These are phyloP conservation scores for Dipodascus albidus DNA, from an alignment of 805 yeast species.

Conservation along the genomic window DNA sequence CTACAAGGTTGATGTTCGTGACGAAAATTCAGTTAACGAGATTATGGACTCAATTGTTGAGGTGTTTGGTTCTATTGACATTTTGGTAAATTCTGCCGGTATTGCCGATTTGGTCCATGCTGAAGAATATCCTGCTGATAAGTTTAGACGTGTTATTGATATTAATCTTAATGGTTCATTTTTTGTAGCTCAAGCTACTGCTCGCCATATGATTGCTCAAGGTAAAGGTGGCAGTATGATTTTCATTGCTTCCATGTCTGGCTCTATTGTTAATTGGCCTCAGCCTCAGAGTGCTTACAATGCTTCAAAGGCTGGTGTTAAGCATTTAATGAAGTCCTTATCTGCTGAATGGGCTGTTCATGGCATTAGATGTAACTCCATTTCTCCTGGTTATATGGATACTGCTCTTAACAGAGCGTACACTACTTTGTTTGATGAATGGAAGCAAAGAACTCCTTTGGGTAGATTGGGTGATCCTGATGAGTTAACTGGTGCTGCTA, in stretches of 20 bases:
- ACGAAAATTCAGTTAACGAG: slow-evolving; percentile 35
- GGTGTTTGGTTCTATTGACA: slow-evolving; percentile 43
- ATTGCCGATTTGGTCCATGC: slow-evolving; percentile 61
- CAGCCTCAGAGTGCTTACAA: slow-evolving; percentile 63
- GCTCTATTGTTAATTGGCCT: slow-evolving; percentile 60
- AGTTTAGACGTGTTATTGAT: slow-evolving; percentile 52
- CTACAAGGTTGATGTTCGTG: slow-evolving; percentile 55
- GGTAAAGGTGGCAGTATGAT: slow-evolving; percentile 46
- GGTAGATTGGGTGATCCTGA: slow-evolving; percentile 62
- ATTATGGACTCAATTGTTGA: slow-evolving; percentile 40
- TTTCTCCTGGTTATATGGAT: slow-evolving; percentile 61
- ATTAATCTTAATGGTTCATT: slow-evolving; percentile 59
- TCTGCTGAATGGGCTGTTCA: slow-evolving; percentile 67
- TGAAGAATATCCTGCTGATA: slow-evolving; percentile 52
- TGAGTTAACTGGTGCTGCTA: slow-evolving; percentile 55
- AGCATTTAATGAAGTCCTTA: slow-evolving; percentile 53
- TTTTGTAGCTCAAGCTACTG: slow-evolving; percentile 54
- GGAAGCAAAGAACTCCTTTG: slow-evolving; percentile 57
- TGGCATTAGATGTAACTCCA: slow-evolving; percentile 54
- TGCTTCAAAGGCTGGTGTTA: slow-evolving; percentile 64
- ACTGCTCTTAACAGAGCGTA: slow-evolving; percentile 57
- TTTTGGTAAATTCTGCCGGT: slow-evolving; percentile 55
- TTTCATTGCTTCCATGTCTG: slow-evolving; percentile 62
- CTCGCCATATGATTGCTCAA: slow-evolving; percentile 51
- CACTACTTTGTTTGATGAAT: slow-evolving; percentile 37